These are phyloP conservation scores for Darksidea phi DNA, from an alignment of 495 filamentous ascomycete genomes.

Conservation along the genomic window DNA sequence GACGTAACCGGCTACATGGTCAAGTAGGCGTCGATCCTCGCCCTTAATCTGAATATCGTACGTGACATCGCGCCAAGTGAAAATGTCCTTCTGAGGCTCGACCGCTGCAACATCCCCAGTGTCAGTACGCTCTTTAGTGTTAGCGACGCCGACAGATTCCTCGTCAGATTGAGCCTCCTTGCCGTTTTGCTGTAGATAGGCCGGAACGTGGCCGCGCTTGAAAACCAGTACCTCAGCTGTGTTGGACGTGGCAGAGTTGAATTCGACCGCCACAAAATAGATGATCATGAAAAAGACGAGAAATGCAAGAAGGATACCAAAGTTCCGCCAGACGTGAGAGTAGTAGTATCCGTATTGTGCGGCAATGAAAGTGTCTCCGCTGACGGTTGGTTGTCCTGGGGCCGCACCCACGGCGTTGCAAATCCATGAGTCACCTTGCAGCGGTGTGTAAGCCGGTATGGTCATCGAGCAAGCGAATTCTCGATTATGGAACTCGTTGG, in stretches of 20 bases:
- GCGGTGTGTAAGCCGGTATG: slow-evolving; percentile 51
- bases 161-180: not conserved
- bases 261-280: slow-evolving; percentile 71
- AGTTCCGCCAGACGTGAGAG: slow-evolving; percentile 52
- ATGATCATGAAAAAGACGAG: slow-evolving; percentile 60
- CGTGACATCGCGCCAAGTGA: slow-evolving; percentile 78
- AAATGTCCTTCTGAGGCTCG: slow-evolving; percentile 62
- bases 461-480: slow-evolving; percentile 17
- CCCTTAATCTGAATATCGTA: slow-evolving; percentile 85
- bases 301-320: slow-evolving; percentile 75
- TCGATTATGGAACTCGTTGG: slow-evolving; percentile 33
- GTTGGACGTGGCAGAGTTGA: slow-evolving; percentile 68
- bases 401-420: slow-evolving; percentile 15
- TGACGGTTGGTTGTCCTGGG: slow-evolving; percentile 11
- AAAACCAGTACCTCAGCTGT: slow-evolving; percentile 87
- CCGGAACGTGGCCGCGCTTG: slow-evolving; percentile 67
- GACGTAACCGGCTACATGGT: slow-evolving; percentile 82
- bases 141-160: slow-evolving; percentile 44
- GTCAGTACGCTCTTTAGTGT: slow-evolving; percentile 43
- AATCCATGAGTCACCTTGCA: slow-evolving; percentile 45
- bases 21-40: slow-evolving; percentile 66
- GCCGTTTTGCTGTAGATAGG: slow-evolving; percentile 44
- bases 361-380: slow-evolving; percentile 13
- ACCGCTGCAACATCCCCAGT: slow-evolving; percentile 41
- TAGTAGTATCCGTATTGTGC: slow-evolving; percentile 9